Percentiles rank a stretch among this genome's conserved stretches.
Conservation (phyloP, 345 rosid genomes). For the Gossypium stocksii region DNA sequence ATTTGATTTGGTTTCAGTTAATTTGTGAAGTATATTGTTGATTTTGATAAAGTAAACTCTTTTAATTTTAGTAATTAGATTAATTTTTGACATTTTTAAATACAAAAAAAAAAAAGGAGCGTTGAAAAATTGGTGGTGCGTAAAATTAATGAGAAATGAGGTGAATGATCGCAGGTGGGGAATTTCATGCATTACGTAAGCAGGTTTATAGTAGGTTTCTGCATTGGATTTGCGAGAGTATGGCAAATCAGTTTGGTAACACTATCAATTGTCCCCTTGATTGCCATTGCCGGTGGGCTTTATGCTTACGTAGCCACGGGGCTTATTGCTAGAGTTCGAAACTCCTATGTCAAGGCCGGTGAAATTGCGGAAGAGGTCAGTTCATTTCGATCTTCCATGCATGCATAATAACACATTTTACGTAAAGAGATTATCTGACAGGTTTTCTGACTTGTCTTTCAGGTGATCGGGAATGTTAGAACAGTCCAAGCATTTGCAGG, state of each 20-base stretch:
- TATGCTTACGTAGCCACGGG: slow-evolving; percentile 84
- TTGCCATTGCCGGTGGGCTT: slow-evolving; percentile 87
- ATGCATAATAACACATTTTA: neutral
- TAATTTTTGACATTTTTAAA: too few relatives aligned
- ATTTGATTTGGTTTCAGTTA: too few relatives aligned
- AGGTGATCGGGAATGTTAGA: slow-evolving; percentile 95
- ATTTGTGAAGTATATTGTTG: too few relatives aligned
- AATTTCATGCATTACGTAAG: slow-evolving; percentile 92
- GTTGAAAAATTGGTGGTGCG: too few relatives aligned
- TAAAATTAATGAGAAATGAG: neutral
- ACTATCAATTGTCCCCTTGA: slow-evolving; percentile 83
- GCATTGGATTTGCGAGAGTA: slow-evolving; percentile 73
- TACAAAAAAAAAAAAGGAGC: too few relatives aligned
- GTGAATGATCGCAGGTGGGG: slow-evolving; percentile 55
- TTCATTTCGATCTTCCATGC: neutral
- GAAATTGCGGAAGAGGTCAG: slow-evolving; percentile 95
- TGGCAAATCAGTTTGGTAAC: slow-evolving; percentile 98
- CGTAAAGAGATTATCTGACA: neutral
- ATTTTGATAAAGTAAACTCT: too few relatives aligned
- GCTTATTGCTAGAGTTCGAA: slow-evolving; percentile 69
- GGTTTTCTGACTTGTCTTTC: neutral
- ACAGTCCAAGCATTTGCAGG: slow-evolving; percentile 97
- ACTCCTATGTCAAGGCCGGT: slow-evolving; percentile 88
- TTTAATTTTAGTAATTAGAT: too few relatives aligned
- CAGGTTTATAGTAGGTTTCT: slow-evolving; percentile 81